Base-by-base conservation (phyloP, 495 filamentous ascomycete genomes). In the Penicillium canescens region DNA sequence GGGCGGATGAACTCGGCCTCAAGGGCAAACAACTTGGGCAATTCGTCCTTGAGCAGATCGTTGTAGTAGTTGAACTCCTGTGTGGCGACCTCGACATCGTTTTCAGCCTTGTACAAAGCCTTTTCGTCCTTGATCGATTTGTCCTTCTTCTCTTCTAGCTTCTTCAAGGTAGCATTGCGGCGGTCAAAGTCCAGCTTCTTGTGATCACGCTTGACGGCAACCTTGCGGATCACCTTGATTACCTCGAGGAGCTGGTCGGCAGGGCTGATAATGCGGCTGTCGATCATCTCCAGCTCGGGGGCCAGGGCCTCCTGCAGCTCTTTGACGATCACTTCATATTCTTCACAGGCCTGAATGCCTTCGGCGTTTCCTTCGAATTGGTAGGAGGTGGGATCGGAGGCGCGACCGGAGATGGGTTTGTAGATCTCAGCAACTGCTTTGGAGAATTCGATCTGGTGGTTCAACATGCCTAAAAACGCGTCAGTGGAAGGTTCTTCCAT, bases 11-110 rank as follows among this genome's bases (percentile, higher is more conserved):
- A 98, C 67, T 99, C 90, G 52, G 90, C 82, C 70, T 98, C 95
- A n/a, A 98, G 83, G 16, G 70, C 61, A 73, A 99, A 99, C 5
- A 99, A 79, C 68, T 92, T 91, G 31, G 94, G 95, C 37, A 99
- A 79, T 71, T 99, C 94, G 6, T 92, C 88, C 73, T 98, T 98
- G 37, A 99, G 81, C 20, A 99, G 75, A 59, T 97, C 90, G 70
- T 99, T 99, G 78, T 91, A 97, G 73, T 92, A 90, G 66, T 97
- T 91, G 75, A 86, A 99, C 59, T 98, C 94, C 71, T 96, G 90
- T 0, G 94, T 97, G 13, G 95, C 85, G 70, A 86, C 79, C 70
- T 99, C 94, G 28, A 92, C 83, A 42, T 97, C 92, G 61, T 84
- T 89, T 71, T 98, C 95, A 11, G 91, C 91, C 71, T 96, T 96